Evolutionary conservation across 306 rosid genomes (phyloP).

Genomic region (Fagus sylvatica): DNA sequence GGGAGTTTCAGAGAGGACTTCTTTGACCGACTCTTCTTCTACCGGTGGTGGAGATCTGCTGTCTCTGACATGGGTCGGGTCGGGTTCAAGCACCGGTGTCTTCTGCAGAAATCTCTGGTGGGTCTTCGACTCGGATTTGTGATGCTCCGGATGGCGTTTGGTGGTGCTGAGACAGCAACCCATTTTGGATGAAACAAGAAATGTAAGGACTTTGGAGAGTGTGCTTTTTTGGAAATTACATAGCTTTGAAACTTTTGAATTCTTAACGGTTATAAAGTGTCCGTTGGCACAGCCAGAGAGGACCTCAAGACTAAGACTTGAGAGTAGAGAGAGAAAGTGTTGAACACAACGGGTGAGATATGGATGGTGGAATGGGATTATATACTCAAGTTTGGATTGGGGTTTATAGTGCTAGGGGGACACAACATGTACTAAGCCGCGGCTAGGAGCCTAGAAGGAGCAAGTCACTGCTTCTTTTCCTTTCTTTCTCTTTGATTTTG

Average conservation of each 20-base stretch:
- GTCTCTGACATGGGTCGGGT: slow-evolving; percentile 27
- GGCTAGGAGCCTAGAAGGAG: background rate
- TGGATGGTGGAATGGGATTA: background rate
- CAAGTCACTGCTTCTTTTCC: background rate
- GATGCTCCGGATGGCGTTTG: slow-evolving; percentile 27
- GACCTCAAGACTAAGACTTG: background rate
- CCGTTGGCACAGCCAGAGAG: background rate
- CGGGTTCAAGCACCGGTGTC: slow-evolving; percentile 23
- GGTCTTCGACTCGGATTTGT: slow-evolving; percentile 19
- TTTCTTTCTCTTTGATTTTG: background rate
- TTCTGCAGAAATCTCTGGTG: slow-evolving; percentile 20
- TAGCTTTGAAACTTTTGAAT: slow-evolving; percentile 24
- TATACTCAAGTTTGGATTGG: too few relatives aligned
- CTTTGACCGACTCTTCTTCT: slow-evolving; percentile 85
- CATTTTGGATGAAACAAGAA: slow-evolving; percentile 41
- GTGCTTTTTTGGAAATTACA: slow-evolving; percentile 30
- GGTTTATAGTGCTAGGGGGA: background rate
- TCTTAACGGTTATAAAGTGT: slow-evolving; percentile 48
- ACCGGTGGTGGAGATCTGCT: slow-evolving; percentile 22
- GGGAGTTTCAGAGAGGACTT: slow-evolving; percentile 85
- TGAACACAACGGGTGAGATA: background rate
- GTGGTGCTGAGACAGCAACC: slow-evolving; percentile 79
- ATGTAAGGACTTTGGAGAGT: slow-evolving; percentile 26
- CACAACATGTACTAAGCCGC: background rate
- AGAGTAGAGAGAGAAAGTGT: background rate